Conservation (phyloP, 768 basidiomycete species). For the Psilocybe subaeruginosa region DNA sequence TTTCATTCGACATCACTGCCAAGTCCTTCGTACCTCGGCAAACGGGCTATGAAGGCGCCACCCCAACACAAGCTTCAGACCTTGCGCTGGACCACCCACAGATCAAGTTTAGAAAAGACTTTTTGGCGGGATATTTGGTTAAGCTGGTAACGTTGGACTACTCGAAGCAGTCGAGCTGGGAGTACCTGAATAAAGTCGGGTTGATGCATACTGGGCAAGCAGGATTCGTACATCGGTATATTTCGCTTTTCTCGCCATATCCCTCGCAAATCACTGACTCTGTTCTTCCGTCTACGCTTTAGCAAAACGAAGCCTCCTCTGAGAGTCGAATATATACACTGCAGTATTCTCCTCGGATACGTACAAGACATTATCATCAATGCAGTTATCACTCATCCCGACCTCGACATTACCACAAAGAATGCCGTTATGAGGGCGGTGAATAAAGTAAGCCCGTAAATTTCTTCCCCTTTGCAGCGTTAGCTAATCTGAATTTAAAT, state of each 20-base stretch:
- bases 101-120: constrained; percentile 48
- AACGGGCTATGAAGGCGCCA: constrained; percentile 42
- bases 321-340: constrained; percentile 42
- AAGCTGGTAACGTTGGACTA: constrained; percentile 50
- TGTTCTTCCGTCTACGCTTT: not conserved
- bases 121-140: constrained; percentile 33
- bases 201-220: constrained; percentile 51
- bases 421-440: constrained; percentile 42
- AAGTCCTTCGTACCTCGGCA: constrained; percentile 38
- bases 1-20: constrained; percentile 45
- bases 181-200: constrained; percentile 50
- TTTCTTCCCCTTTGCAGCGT: not conserved
- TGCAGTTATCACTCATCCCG: constrained; percentile 42
- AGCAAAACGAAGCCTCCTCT: constrained; percentile 32
- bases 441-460: constrained; percentile 39
- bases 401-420: constrained; percentile 39
- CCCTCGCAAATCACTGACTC: not conserved
- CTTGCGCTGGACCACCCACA: constrained; percentile 46
- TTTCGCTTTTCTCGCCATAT: not conserved
- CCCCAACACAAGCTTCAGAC: constrained; percentile 40
- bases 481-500: not conserved
- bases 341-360: constrained; percentile 44
- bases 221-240: constrained; percentile 45
- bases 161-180: constrained; percentile 42
- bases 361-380: constrained; percentile 48